Conservation (phyloP, 768 basidiomycete genomes). For the Kockovaella imperatae region DNA sequence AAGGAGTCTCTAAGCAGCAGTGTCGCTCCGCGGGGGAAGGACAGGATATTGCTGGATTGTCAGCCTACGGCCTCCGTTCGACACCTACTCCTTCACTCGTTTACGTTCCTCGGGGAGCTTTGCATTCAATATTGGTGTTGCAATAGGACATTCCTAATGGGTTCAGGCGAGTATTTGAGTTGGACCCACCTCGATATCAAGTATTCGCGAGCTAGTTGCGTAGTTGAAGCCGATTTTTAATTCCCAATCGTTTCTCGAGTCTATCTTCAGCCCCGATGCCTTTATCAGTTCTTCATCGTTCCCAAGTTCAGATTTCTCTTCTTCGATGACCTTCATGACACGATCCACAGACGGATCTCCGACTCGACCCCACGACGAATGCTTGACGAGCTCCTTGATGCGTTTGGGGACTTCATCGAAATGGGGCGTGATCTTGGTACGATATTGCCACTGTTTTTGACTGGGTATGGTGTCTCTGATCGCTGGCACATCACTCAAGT, state of each 20-base stretch:
- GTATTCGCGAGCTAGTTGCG: constrained; percentile 60
- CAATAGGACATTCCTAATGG: constrained; percentile 79
- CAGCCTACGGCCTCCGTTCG: not conserved
- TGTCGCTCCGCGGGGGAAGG: constrained; percentile 80
- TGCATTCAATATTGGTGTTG: constrained; percentile 68
- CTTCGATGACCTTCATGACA: not conserved
- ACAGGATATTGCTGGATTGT: constrained; percentile 60
- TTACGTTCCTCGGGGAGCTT: constrained; percentile 57
- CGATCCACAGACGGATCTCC: not conserved
- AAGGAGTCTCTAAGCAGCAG: constrained; percentile 83
- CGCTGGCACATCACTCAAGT: constrained; percentile 56
- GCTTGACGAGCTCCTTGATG: constrained; percentile 47
- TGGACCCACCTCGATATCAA: constrained; percentile 78
- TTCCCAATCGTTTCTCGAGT: constrained; percentile 48
- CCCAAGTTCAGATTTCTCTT: constrained; percentile 2
- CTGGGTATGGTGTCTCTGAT: constrained; percentile 73
- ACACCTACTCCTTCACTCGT: constrained; percentile 53
- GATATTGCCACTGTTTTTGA: constrained; percentile 81
- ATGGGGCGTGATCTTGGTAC: constrained; percentile 96
- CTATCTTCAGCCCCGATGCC: not conserved
- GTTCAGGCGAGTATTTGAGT: not conserved
- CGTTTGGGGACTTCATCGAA: constrained; percentile 61
- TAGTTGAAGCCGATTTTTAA: constrained; percentile 83
- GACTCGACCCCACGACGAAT: constrained; percentile 8
- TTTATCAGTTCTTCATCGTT: not conserved